Percentiles rank a stretch among this genome's conserved stretches.
Conservation (phyloP, 345 rosid genomes). For the Salix koriyanagi region DNA sequence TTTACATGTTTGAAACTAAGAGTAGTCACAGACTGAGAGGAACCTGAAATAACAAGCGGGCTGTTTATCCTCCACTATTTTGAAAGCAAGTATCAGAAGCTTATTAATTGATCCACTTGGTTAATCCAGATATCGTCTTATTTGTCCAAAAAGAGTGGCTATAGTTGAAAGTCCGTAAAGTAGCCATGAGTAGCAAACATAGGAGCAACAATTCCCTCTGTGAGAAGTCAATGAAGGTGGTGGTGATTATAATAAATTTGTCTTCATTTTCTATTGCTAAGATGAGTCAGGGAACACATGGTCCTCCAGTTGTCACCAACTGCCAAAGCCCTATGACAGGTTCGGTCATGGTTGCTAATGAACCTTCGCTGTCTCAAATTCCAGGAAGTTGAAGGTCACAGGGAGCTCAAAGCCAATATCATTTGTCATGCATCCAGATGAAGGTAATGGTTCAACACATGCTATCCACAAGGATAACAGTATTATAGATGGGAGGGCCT, state of each 20-base stretch:
- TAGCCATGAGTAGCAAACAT: slow-evolving; percentile 30
- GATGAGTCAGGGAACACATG: slow-evolving; percentile 35
- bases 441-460: slow-evolving; percentile 15
- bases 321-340: neutral
- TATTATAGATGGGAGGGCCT: slow-evolving; percentile 28
- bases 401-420: slow-evolving; percentile 26
- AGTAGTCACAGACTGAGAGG: neutral
- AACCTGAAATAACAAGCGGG: neutral
- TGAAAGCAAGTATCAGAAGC: slow-evolving; percentile 12
- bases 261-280: slow-evolving; percentile 53
- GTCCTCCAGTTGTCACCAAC: slow-evolving; percentile 22
- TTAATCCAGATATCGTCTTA: neutral
- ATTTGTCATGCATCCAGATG: slow-evolving; percentile 36
- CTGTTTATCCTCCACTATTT: slow-evolving; percentile 7
- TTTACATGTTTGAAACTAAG: neutral
- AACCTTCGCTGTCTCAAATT: slow-evolving; percentile 15
- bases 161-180: neutral
- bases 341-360: slow-evolving; percentile 6
- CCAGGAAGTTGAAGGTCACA: slow-evolving; percentile 20
- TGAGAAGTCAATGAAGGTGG: slow-evolving; percentile 48
- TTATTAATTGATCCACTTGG: slow-evolving; percentile 4
- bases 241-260: slow-evolving; percentile 34
- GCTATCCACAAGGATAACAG: slow-evolving; percentile 16
- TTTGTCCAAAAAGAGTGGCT: neutral
- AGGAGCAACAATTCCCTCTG: slow-evolving; percentile 38